These are phyloP conservation scores for Globisporangium acanthophoron DNA, from an alignment of 352 stramenopile genomes.

Conservation along the genomic window DNA sequence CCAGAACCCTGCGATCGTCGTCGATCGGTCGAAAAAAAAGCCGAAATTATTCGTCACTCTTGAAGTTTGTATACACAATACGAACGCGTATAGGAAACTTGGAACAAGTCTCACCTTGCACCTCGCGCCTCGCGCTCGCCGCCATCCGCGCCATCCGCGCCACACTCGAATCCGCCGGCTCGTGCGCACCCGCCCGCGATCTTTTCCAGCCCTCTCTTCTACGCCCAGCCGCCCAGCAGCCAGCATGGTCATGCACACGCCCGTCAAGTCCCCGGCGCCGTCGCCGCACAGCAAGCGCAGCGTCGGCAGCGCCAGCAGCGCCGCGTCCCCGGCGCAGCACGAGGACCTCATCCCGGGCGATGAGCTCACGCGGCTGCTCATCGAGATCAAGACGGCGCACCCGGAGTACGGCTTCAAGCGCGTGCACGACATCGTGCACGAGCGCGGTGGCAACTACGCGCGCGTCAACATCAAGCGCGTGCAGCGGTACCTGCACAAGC, in stretches of 20 bases:
- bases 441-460: constrained; percentile 26
- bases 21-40: too few species aligned
- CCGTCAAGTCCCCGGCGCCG: constrained; percentile 8
- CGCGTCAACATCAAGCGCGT: constrained; percentile 27
- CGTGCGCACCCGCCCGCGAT: not conserved
- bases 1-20: too few species aligned
- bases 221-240: not conserved
- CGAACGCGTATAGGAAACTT: too few species aligned
- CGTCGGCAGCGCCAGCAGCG: not conserved
- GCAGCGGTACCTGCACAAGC: constrained; percentile 32
- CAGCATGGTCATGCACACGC: constrained; percentile 2
- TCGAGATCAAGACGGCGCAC: constrained; percentile 39
- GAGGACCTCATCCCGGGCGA: constrained; percentile 18
- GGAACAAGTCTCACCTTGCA: not conserved
- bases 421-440: constrained; percentile 24
- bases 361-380: constrained; percentile 27
- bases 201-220: not conserved
- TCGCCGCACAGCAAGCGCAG: constrained; percentile 8
- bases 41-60: too few species aligned
- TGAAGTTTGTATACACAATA: too few species aligned
- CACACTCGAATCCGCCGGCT: constrained; percentile 1
- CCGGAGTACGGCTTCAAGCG: constrained; percentile 30
- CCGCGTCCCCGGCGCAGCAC: constrained; percentile 5
- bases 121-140: not conserved
- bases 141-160: not conserved